Base-by-base conservation (phyloP, 2,329 filamentous ascomycete genomes). In the Neurospora sp. region DNA sequence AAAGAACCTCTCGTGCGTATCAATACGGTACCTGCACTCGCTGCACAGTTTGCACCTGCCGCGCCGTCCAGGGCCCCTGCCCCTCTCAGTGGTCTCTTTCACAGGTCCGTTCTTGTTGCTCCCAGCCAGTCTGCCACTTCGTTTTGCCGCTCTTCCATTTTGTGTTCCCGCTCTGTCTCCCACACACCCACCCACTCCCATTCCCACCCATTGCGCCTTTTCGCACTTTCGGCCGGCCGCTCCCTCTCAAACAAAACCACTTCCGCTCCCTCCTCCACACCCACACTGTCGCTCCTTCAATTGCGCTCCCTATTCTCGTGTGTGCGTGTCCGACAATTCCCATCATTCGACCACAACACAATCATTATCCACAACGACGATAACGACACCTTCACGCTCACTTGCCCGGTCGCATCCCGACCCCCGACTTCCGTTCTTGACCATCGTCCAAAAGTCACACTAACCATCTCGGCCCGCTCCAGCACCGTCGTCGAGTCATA, bases 221-320 rank as follows among this genome's bases (percentile, higher is more conserved):
- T 57, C 23, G 46, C 23, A 57, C 46, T 57, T 57, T 62, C 52
- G 52, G 52, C 52, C 28, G 28, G 52, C 52, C 52, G 52, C 52
- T 62, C 52, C 52, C 69, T 71, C 72, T 71, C 71, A 72, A 76
- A 74, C 73, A 74, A 76, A 75, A 75, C 67, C 66, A 73, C 28
- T 62, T 62, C 52, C 52, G 52, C 28, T 62, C 52, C 52, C 52
- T 62, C 52, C 52, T 62, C 52, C 52, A 62, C 52, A 62, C 52
- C 52, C 52, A 62, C 52, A 62, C 70, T 68, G 41, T 72, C 74
- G 62, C 57, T 76, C 72, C 70, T 69, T 73, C 69, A 67, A 70
- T 68, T 70, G 72, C 40, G 69, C 74, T 75, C 74, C 69, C 72
- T 75, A 74, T 65, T 75, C 75, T 73, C 66, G 67, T 68, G 71